These are phyloP conservation scores for Peronospora belbahrii DNA, from an alignment of 352 stramenopile species.

Conservation along the genomic window DNA sequence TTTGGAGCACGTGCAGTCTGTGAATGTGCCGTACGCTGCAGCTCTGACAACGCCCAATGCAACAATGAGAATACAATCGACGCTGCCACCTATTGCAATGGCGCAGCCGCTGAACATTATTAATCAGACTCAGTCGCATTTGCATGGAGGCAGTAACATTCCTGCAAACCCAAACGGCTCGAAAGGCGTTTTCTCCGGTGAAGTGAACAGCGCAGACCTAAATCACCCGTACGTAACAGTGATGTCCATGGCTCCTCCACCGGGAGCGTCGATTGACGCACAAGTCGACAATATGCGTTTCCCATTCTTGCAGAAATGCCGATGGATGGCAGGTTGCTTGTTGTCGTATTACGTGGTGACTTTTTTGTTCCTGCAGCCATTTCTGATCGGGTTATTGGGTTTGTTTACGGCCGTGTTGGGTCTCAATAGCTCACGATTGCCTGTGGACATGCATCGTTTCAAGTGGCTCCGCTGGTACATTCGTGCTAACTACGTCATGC, in stretches of 20 bases:
- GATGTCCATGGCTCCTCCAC: constrained; percentile 22
- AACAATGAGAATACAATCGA: constrained; percentile 19
- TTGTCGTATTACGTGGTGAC: constrained; percentile 61
- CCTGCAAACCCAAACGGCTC: constrained; percentile 24
- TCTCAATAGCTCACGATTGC: constrained; percentile 47
- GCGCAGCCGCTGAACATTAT: constrained; percentile 33
- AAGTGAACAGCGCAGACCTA: constrained; percentile 4
- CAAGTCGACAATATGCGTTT: constrained; percentile 40
- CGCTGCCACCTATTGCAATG: constrained; percentile 37
- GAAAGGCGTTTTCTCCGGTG: constrained; percentile 11
- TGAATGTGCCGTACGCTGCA: constrained; percentile 27
- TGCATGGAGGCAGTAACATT: constrained; percentile 34
- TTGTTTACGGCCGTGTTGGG: constrained; percentile 58
- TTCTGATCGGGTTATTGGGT: constrained; percentile 49
- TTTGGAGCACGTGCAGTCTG: constrained; percentile 12
- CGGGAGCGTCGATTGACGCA: constrained; percentile 13
- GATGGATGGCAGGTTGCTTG: constrained; percentile 52
- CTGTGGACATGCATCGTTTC: constrained; percentile 47
- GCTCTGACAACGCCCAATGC: constrained; percentile 32
- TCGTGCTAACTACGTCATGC: constrained; percentile 66
- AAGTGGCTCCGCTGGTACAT: constrained; percentile 68
- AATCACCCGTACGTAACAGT: constrained; percentile 31
- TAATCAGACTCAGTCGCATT: constrained; percentile 27
- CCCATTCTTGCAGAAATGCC: constrained; percentile 50
- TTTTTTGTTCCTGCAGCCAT: constrained; percentile 69